A percentile compares a stretch with the other conserved stretches of the same genome.
Evolutionary conservation across 177 flowering plant genomes (phyloP).

Genomic region (Vitis hybrid): DNA sequence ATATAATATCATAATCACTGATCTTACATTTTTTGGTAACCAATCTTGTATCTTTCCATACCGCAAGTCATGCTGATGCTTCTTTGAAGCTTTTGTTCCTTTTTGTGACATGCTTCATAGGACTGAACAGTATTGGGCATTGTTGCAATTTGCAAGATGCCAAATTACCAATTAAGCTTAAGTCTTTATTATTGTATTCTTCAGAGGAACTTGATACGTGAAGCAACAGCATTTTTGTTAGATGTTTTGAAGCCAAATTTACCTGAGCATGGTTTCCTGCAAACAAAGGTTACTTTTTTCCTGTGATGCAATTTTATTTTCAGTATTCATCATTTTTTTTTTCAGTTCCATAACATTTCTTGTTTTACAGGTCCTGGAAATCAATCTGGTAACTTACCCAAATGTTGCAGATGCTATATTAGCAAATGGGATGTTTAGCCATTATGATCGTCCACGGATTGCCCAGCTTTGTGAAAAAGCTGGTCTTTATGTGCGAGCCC

Average conservation of each 20-base stretch:
- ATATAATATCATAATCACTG: neutral
- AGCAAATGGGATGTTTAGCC: slow-evolving; percentile 99
- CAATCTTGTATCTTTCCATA: neutral
- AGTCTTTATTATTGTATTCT: slow-evolving; percentile 5
- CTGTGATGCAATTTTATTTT: neutral
- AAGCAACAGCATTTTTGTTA: slow-evolving; percentile 94
- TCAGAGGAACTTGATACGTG: slow-evolving; percentile 97
- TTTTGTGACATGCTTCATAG: neutral
- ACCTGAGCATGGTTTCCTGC: slow-evolving; percentile 88
- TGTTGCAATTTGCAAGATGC: neutral
- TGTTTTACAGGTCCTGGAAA: slow-evolving; percentile 77
- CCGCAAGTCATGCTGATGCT: neutral
- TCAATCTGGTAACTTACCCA: slow-evolving; percentile 95
- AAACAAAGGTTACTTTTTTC: slow-evolving; percentile 67
- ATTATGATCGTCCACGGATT: slow-evolving; percentile 97
- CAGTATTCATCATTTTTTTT: neutral
- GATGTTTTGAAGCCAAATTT: slow-evolving; percentile 97
- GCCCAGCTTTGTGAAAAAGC: slow-evolving; percentile 99
- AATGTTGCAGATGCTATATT: slow-evolving; percentile 99
- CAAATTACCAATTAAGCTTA: too few species aligned
- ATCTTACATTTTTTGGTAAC: neutral
- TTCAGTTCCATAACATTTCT: slow-evolving; percentile 3
- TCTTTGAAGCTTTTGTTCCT: neutral
- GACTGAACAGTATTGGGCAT: neutral
- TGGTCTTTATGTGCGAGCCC: slow-evolving; percentile 86